phyloP scores from a whole-genome alignment of 345 rosid genomes.

The Populus pruinosa region DNA sequence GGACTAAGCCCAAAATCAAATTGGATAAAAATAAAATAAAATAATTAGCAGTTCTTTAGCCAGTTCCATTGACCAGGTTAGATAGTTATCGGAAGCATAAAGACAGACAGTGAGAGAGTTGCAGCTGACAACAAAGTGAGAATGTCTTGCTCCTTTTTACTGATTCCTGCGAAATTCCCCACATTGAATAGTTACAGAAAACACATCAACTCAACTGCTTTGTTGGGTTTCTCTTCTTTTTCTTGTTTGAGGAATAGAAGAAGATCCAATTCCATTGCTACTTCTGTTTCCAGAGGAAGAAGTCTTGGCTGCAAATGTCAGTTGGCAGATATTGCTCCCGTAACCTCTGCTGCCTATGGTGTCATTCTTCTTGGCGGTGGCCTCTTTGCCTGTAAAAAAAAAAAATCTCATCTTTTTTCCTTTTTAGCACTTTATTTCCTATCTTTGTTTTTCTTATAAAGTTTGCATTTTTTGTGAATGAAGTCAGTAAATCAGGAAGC shows the following conservation, averaged over 20 bases:
- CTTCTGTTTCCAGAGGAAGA: constrained; percentile 2
- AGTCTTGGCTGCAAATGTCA: constrained; percentile 48
- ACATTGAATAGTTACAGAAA: not conserved
- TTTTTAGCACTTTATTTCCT: not conserved
- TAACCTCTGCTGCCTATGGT: constrained; percentile 65
- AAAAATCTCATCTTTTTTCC: not conserved
- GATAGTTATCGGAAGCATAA: not conserved
- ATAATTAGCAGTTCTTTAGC: not conserved
- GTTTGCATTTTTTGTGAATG: constrained; percentile 5
- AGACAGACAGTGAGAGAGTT: not conserved
- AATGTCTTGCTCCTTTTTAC: not conserved
- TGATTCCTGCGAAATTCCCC: not conserved
- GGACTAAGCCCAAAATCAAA: not conserved
- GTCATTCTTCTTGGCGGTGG: constrained; percentile 67
- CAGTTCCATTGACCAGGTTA: not conserved
- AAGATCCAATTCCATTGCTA: constrained; percentile 11
- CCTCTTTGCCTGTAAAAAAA: constrained; percentile 62
- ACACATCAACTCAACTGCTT: not conserved
- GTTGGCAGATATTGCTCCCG: constrained; percentile 59
- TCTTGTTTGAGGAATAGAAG: constrained; percentile 1
- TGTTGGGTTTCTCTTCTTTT: not conserved
- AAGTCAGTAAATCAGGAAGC: constrained; percentile 66
- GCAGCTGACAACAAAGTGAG: not conserved
- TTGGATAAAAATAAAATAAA: not conserved
- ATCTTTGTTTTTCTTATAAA: not conserved